Percentiles rank a stretch among this genome's conserved stretches.
phyloP scores from a whole-genome alignment of 2,329 filamentous ascomycete species.

The Teratosphaeria nubilosa region DNA sequence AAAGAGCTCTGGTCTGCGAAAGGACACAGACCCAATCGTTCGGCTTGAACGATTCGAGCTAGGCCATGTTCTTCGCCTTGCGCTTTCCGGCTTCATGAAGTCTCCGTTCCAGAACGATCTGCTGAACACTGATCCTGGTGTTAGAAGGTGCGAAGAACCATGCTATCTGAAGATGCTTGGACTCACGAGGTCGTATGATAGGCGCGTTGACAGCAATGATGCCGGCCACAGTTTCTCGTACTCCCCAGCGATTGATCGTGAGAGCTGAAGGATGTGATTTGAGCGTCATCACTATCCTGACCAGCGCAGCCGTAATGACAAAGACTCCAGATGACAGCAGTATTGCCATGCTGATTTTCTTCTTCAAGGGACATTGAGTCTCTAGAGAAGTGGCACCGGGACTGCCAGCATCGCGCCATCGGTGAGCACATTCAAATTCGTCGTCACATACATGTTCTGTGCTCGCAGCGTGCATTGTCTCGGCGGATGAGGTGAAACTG shows the following conservation, averaged over 20 bases:
- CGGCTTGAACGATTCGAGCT: not conserved
- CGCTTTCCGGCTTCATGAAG: not conserved
- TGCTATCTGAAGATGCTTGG: not conserved
- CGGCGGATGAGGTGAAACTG: conserved; percentile 19
- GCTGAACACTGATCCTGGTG: not conserved
- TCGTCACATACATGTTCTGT: conserved; percentile 23
- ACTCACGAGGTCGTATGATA: conserved; percentile 1
- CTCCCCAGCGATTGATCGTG: conserved; percentile 30
- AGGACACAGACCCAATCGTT: not conserved
- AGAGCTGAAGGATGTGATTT: conserved; percentile 19
- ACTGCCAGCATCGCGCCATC: conserved; percentile 25
- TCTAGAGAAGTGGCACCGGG: conserved; percentile 27
- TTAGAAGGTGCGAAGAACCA: not conserved
- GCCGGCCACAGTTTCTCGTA: conserved; percentile 28
- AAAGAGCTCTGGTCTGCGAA: not conserved
- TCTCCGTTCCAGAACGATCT: not conserved
- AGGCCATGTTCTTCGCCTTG: not conserved
- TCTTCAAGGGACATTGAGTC: conserved; percentile 21
- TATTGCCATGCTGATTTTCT: conserved; percentile 25
- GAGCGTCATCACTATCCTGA: conserved; percentile 25
- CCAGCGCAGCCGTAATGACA: conserved; percentile 27
- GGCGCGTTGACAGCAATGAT: conserved; percentile 26
- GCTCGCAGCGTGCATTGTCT: conserved; percentile 21
- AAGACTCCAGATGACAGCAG: conserved; percentile 28
- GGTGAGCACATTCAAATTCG: conserved; percentile 25